Evolutionary conservation across 73 alveolate species (phyloP).

Genomic region (Halteria grandinella): DNA sequence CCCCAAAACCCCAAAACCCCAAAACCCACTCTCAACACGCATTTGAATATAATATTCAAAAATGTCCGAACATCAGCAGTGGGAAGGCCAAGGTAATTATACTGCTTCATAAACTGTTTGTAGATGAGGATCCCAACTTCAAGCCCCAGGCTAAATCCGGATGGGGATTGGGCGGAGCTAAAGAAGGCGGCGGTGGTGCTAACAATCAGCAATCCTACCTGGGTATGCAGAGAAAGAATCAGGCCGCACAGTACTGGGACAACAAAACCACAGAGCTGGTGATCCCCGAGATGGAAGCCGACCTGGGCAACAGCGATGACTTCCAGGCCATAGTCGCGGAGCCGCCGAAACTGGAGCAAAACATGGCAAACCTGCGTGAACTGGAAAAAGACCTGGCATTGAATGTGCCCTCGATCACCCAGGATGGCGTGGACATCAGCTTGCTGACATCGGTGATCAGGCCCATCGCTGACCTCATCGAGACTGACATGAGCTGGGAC

Average conservation of each 20-base stretch:
- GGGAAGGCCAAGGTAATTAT: too few species aligned
- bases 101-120: neutral
- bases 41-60: conserved; percentile 12
- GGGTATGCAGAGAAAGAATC: conserved; percentile 28
- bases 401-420: conserved; percentile 63
- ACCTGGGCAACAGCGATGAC: conserved; percentile 29
- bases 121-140: conserved; percentile 16
- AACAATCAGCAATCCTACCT: neutral
- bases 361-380: conserved; percentile 57
- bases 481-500: conserved; percentile 75
- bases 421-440: conserved; percentile 67
- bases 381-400: conserved; percentile 61
- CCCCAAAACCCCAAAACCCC: conserved; percentile 54
- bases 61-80: conserved; percentile 28
- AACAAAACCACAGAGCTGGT: conserved; percentile 51
- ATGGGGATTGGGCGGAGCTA: conserved; percentile 41
- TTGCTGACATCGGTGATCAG: conserved; percentile 64
- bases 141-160: conserved; percentile 51
- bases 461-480: conserved; percentile 69
- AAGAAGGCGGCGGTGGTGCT: conserved; percentile 2
- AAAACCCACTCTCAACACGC: neutral
- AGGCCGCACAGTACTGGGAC: conserved; percentile 52
- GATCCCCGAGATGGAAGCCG: conserved; percentile 68
- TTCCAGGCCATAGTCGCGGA: conserved; percentile 15
- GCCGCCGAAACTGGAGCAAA: conserved; percentile 63